Base-by-base conservation (phyloP, 2,329 filamentous ascomycete genomes). In the Penicillium sclerotigenum region DNA sequence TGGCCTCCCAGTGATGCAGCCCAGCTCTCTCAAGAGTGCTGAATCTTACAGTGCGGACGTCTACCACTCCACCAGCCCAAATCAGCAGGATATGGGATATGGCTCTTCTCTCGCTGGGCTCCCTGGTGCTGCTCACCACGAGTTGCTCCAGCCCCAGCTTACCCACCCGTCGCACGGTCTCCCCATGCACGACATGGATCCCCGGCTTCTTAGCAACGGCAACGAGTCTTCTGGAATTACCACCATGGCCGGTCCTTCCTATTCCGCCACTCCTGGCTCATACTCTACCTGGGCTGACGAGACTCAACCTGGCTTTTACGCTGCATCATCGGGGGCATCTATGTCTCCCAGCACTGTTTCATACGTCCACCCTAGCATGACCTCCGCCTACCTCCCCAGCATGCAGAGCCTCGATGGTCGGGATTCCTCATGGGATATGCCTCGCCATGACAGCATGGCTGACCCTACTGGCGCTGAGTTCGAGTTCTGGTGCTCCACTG, bases 1-100 rank as follows among this genome's bases (percentile, higher is more conserved):
- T 31, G 83, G 82, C 65, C 80, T 81, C 54, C 74, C 75, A n/a
- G 71, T 73, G 4, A 66, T 80, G 37, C 77, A 79, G 45, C 77
- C 76, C 18, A 73, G 68, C 47, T 60, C 70, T n/a, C 41, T 65
- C 4, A 60, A 59, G 9, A n/a, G 18, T 3, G 7, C 33, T 18
- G 62, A 71, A 11, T 62, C 71, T 3, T 71, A 72, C 34, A 67
- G 75, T 11, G 74, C 79, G 58, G 77, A 80, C 51, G 65, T 81
- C 29, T 74, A 81, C 66, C 76, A 55, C 20, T 28, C 54, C 5
- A 33, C n/a, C 11, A 77, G 64, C 61, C 67, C 66, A 45, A 64
- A 59, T 8, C 55, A 68, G 18, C 67, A 67, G 28, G 67, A 70
- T 9, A 42, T 71, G 24, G 62, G 67, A 5, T 73, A 71, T 50